phyloP scores from a whole-genome alignment of 768 basidiomycete genomes.

The Russula sp. region DNA sequence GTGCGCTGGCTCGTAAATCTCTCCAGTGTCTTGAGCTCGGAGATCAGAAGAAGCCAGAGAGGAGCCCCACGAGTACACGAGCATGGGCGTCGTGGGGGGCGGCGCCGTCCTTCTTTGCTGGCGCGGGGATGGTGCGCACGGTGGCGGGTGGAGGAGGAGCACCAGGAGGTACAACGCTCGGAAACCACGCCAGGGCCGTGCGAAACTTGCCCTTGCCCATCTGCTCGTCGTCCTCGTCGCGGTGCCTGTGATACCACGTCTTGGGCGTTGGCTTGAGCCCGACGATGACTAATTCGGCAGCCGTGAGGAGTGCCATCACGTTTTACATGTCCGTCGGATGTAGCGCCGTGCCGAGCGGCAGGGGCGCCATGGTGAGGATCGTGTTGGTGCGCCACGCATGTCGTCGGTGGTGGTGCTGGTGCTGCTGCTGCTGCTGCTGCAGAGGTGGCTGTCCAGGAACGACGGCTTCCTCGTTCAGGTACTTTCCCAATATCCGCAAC shows the following conservation, averaged over 20 bases:
- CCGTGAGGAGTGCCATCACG: constrained; percentile 80
- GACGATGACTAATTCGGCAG: constrained; percentile 86
- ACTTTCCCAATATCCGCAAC: constrained; percentile 87
- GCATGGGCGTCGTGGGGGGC: constrained; percentile 46
- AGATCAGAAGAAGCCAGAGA: constrained; percentile 59
- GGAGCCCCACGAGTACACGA: constrained; percentile 85
- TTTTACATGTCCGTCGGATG: constrained; percentile 78
- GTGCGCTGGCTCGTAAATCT: constrained; percentile 46
- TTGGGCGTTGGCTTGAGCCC: constrained; percentile 87
- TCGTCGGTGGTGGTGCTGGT: too few relatives aligned
- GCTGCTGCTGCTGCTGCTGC: constrained; percentile 14
- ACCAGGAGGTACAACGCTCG: constrained; percentile 44
- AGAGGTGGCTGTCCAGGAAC: constrained; percentile 28
- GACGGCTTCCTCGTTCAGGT: constrained; percentile 49
- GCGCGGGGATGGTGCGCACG: constrained; percentile 9
- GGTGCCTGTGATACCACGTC: constrained; percentile 82
- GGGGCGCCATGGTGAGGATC: constrained; percentile 70
- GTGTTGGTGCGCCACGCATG: constrained; percentile 49
- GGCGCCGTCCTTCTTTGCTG: constrained; percentile 26
- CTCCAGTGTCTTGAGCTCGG: constrained; percentile 52
- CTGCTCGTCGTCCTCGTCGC: constrained; percentile 44
- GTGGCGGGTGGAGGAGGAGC: constrained; percentile 6
- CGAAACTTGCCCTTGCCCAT: constrained; percentile 42
- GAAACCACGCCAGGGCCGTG: constrained; percentile 79
- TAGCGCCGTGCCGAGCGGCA: constrained; percentile 69